Evolutionary conservation across 768 basidiomycete species (phyloP).

Genomic region (Rickenella mellea): DNA sequence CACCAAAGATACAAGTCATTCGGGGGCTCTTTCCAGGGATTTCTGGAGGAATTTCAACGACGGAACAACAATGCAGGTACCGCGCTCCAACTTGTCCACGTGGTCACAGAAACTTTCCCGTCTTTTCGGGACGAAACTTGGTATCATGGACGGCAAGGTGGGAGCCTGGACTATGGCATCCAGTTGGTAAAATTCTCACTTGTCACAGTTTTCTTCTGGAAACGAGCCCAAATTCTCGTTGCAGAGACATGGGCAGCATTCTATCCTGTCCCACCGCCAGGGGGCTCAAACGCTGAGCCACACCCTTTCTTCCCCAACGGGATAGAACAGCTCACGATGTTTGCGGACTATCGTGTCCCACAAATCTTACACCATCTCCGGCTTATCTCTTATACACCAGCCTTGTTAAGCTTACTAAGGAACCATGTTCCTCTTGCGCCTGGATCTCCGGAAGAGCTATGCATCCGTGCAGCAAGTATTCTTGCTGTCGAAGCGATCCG

Average conservation of each 20-base stretch:
- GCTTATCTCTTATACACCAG: constrained; percentile 62
- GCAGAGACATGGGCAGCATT: constrained; percentile 92
- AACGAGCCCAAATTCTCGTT: constrained; percentile 84
- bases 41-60: constrained; percentile 52
- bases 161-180: constrained; percentile 5
- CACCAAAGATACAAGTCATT: constrained; percentile 35
- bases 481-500: constrained; percentile 69
- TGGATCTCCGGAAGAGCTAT: constrained; percentile 65
- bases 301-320: constrained; percentile 72
- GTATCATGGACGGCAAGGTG: constrained; percentile 53
- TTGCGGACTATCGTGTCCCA: constrained; percentile 88
- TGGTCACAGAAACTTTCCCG: constrained; percentile 62
- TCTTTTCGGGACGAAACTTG: constrained; percentile 64
- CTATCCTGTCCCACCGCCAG: constrained; percentile 48
- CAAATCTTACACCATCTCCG: constrained; percentile 82
- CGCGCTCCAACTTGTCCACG: constrained; percentile 63
- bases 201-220: constrained; percentile 69
- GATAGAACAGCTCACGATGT: constrained; percentile 80
- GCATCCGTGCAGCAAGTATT: constrained; percentile 72
- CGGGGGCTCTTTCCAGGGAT: constrained; percentile 60
- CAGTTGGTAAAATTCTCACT: not conserved
- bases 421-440: constrained; percentile 34
- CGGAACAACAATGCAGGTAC: constrained; percentile 47
- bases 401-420: constrained; percentile 43
- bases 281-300: constrained; percentile 15